phyloP scores from a whole-genome alignment of 2,329 filamentous ascomycete species.

The Teratosphaeria zuluensis region DNA sequence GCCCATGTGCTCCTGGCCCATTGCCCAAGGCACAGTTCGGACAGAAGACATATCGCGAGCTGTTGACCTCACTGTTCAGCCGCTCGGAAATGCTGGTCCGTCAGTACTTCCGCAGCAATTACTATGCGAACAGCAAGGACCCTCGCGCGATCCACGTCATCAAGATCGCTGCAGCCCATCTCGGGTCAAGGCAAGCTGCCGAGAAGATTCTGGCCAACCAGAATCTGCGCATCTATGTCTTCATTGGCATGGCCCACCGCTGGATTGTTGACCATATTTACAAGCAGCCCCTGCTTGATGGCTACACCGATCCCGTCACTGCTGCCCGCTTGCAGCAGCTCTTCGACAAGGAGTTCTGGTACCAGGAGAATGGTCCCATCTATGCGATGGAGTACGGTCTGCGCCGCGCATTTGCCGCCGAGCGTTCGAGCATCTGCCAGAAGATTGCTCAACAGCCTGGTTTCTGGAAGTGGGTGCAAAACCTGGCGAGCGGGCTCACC shows the following conservation, averaged over 20 bases:
- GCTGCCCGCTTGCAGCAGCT: neutral
- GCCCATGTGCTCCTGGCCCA: neutral
- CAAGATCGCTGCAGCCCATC: neutral
- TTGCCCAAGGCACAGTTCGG: slow-evolving; percentile 1
- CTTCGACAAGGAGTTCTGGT: neutral
- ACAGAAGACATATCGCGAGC: slow-evolving; percentile 3
- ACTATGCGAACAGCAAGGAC: neutral
- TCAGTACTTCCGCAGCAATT: neutral
- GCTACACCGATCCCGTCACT: neutral
- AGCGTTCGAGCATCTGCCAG: slow-evolving; percentile 4
- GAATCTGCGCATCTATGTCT: neutral
- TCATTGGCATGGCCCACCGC: slow-evolving; percentile 5
- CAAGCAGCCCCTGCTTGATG: neutral
- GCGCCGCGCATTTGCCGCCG: neutral
- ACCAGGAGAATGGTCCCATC: neutral
- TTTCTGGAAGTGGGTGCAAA: slow-evolving; percentile 9
- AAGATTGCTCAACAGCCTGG: slow-evolving; percentile 4
- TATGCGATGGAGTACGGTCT: neutral
- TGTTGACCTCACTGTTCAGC: slow-evolving; percentile 3
- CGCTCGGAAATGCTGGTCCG: slow-evolving; percentile 4
- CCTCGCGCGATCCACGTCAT: neutral
- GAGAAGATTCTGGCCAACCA: slow-evolving; percentile 1
- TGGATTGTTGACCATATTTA: slow-evolving; percentile 3
- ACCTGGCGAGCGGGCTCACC: neutral
- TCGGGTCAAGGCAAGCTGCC: neutral